Percentiles rank a stretch among this genome's conserved stretches.
Conservation (phyloP, 78 protist genomes). For the Dictyostelium firmibasis region DNA sequence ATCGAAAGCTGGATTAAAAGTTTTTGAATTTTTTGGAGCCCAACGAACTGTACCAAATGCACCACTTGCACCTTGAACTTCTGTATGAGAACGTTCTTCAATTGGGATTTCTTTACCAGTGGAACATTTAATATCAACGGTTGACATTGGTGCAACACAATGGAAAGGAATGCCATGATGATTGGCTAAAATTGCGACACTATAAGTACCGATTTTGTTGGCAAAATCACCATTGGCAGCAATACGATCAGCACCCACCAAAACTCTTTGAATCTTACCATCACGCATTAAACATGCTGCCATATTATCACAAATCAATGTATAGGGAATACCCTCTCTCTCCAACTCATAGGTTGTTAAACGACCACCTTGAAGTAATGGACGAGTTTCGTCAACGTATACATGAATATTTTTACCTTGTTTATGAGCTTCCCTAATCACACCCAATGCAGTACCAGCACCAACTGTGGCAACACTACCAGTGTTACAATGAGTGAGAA, state of each 20-base stretch:
- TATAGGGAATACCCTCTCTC: slow-evolving; percentile 79
- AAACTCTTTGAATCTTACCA: slow-evolving; percentile 83
- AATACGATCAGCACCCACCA: slow-evolving; percentile 88
- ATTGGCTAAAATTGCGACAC: slow-evolving; percentile 72
- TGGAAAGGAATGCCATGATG: slow-evolving; percentile 80
- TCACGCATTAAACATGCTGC: slow-evolving; percentile 80
- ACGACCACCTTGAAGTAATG: slow-evolving; percentile 86
- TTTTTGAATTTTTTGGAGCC: slow-evolving; percentile 70
- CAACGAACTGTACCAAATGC: slow-evolving; percentile 69
- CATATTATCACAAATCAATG: slow-evolving; percentile 84
- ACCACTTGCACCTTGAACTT: slow-evolving; percentile 78
- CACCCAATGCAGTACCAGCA: slow-evolving; percentile 84
- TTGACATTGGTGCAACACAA: slow-evolving; percentile 81
- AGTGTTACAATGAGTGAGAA: slow-evolving; percentile 87
- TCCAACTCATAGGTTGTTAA: slow-evolving; percentile 81
- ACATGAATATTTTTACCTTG: slow-evolving; percentile 86
- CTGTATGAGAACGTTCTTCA: slow-evolving; percentile 69
- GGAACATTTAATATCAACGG: slow-evolving; percentile 53
- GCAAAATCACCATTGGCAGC: slow-evolving; percentile 86
- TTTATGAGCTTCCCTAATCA: slow-evolving; percentile 68
- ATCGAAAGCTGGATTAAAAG: slow-evolving; percentile 86
- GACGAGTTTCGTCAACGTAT: slow-evolving; percentile 84
- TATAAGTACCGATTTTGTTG: slow-evolving; percentile 87
- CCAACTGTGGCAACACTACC: slow-evolving; percentile 85
- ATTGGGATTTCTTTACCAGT: slow-evolving; percentile 81